A percentile compares a stretch with the other conserved stretches of the same genome.
Conservation (phyloP, 768 basidiomycete species). For the Zangia roseola region DNA sequence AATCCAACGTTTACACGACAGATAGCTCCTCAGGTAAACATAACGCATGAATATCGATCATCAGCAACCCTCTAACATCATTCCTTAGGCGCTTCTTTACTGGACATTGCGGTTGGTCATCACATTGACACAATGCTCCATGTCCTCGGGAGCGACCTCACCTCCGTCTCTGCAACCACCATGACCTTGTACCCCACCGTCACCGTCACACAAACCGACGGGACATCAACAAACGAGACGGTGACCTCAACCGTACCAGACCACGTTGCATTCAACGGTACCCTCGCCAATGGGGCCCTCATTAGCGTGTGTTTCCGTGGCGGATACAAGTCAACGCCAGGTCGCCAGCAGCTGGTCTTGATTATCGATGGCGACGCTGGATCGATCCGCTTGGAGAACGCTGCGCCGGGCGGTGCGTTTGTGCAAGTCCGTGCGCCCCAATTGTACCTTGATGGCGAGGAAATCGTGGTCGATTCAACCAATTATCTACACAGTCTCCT, state of each 20-base stretch:
- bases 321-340: conserved; percentile 8
- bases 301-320: conserved; percentile 1
- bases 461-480: conserved; percentile 1
- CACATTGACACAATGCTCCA: conserved; percentile 6
- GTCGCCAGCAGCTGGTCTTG: conserved; percentile 10
- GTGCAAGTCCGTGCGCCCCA: conserved; percentile 4
- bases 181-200: conserved; percentile 3
- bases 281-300: conserved; percentile 5
- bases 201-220: conserved; percentile 2
- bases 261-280: conserved; percentile 5
- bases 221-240: conserved; percentile 5
- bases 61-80: too few relatives aligned
- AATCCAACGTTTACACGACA: background rate
- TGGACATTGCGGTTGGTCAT: conserved; percentile 3
- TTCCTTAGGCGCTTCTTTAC: background rate
- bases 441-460: conserved; percentile 7
- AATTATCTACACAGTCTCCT: background rate
- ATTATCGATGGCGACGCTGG: conserved; percentile 10
- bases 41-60: too few relatives aligned
- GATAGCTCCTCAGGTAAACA: background rate
- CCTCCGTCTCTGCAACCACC: conserved; percentile 4
- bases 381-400: conserved; percentile 8
- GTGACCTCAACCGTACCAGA: conserved; percentile 1
- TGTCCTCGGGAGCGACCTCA: conserved; percentile 4
- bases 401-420: background rate